Evolutionary conservation across 2,329 filamentous ascomycete species (phyloP).

Genomic region (Sclerotinia glacialis): DNA sequence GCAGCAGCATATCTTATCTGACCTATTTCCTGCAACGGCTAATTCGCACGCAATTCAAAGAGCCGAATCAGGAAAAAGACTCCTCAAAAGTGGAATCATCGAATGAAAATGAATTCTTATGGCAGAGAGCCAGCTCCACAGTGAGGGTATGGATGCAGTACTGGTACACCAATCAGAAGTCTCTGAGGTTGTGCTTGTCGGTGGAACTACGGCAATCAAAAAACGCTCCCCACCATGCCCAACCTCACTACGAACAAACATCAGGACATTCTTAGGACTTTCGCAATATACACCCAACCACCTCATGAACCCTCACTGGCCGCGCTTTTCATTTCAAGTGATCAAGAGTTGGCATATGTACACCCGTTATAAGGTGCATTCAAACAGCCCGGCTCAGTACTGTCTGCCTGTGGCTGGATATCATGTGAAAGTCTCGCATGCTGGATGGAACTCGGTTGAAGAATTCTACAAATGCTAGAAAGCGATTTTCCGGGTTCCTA

Average conservation of each 20-base stretch:
- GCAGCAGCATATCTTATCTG: not conserved
- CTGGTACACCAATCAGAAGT: conserved; percentile 1
- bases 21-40: not conserved
- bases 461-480: not conserved
- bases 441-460: too few species aligned
- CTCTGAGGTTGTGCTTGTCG: not conserved
- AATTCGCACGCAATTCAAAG: conserved; percentile 2
- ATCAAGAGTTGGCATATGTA: not conserved
- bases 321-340: not conserved
- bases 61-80: not conserved
- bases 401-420: not conserved
- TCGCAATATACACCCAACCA: not conserved
- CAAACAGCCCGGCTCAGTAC: not conserved
- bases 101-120: not conserved
- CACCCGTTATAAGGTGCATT: not conserved
- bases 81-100: not conserved
- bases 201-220: not conserved
- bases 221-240: too few species aligned
- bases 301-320: not conserved
- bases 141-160: not conserved
- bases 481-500: too few species aligned
- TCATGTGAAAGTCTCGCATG: not conserved
- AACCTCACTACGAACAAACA: not conserved
- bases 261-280: not conserved
- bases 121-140: conserved; percentile 2